Evolutionary conservation across 2,329 filamentous ascomycete species (phyloP), one percentile per base, ranked within the genome.

Genomic region (Aspergillus pseudoterreus): DNA sequence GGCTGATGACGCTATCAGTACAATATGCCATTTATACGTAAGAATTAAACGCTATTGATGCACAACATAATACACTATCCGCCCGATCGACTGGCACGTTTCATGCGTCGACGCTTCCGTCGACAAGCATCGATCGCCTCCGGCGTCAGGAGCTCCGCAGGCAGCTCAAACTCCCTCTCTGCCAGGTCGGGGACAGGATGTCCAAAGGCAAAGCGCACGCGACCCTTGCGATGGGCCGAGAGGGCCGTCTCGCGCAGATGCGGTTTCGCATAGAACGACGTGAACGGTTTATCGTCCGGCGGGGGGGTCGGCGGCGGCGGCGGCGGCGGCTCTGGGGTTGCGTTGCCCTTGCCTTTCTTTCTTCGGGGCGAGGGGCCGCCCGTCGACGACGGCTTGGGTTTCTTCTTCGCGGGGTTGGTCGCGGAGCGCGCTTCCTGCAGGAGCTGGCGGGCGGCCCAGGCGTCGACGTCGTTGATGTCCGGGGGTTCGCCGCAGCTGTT

Each of bases 261-360:
- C 21, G 81, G 84, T 71, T 94, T 91, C 15, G 80, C 71, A 67
- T 91, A 97, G 74, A 96, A 96, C 0, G 90, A 95, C n/a, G 78
- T 87, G 65, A 96, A 91, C 35, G 88, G 86, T 52, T 78, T 81
- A 15, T 49, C 42, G 21, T 52, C 54, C 14, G 75, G 68, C 30
- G 75, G 65, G 17, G 63, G 56, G 32, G 48, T 59, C 17, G 49
- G 48, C 27, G 49, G 30, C 32, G 9, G 44, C 15, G 19, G 32
- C 44, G 24, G 44, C n/a, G n/a, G 17, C 9, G 32, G 41, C 49
- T 50, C 53, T 52, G 33, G 41, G 36, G 19, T 3, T 19, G 17
- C 39, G 11, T 32, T 17, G 4, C 52, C 36, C 17, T 51, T 47
- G 9, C 19, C 17, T 15, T 54, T 54, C 22, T 52, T 56, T 14